Base-by-base conservation (phyloP, 305 asterid species). In the Fraxinus angustifolia region DNA sequence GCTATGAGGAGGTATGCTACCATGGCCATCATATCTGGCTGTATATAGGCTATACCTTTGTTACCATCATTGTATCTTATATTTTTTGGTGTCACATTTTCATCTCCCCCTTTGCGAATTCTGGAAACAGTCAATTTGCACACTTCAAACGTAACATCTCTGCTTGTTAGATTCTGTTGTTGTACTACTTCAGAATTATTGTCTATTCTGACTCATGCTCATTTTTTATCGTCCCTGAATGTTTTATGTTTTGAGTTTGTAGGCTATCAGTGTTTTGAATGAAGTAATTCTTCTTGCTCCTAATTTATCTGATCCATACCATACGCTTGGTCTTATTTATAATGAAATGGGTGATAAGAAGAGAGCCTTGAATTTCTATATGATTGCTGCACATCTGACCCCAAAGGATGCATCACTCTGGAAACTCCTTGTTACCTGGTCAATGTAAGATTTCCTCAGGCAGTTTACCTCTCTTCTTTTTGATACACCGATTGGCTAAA, bases 241-340 rank as follows among this genome's bases (percentile, higher is more conserved):
- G 35, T 45, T 81, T 40, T 77, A 45, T 83, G 58, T 73, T 76
- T 84, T 77, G 84, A 77, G 72, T 79, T 70, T 87, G 85, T 83
- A 94, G 98, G 98, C 97, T 82, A 89, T 93, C 75, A 65, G 75
- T 50, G 73, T 90, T 85, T 79, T 91, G 88, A 86, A 79, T 34
- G 92, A 93, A 90, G 96, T 92, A 58, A 90, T 94, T 84, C 97
- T 88, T 53, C 88, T 93, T 76, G 92, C 97, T 60, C 98, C 98
- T 40, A 92, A 94, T 85, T 84, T 93, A 26, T 85, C 93, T 45
- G 87, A 84, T 82, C 87, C 97, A 34, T 93, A 92, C 83, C 95
- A 87, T 81, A 90, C 89, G 68, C 97, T 93, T 73, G 97, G 93
- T 71, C 91, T 90, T 45, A 85, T 92, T 48, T 92, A 90, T 77